These are phyloP conservation scores for Agarophyton chilense DNA, from an alignment of 23 red algal species.

Conservation along the genomic window DNA sequence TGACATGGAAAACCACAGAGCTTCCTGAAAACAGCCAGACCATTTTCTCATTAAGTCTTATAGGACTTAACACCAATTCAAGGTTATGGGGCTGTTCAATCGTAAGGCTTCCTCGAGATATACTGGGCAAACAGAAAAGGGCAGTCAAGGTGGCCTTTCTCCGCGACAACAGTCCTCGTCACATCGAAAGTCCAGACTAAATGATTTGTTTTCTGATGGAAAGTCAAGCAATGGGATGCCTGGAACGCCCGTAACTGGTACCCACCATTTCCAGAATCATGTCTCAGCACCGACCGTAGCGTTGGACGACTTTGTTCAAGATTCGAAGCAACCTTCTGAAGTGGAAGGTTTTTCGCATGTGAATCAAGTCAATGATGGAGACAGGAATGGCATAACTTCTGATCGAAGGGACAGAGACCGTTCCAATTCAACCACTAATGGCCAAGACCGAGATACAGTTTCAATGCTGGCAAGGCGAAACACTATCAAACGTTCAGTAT, in stretches of 20 bases:
- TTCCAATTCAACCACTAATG: not conserved
- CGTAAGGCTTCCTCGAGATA: not conserved
- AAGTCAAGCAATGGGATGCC: not conserved
- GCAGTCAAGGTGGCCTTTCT: not conserved
- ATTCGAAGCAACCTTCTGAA: not conserved
- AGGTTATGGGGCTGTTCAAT: not conserved
- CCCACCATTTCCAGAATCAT: not conserved
- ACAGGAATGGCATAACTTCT: not conserved
- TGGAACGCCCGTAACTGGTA: conserved; percentile 26
- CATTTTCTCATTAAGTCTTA: no score
- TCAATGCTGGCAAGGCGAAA: conserved; percentile 32
- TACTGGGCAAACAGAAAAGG: not conserved
- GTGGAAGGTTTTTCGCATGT: not conserved
- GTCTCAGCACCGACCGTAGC: conserved; percentile 32
- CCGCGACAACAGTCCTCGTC: not conserved
- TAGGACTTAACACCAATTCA: no score
- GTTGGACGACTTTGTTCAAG: conserved; percentile 39
- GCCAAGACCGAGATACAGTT: conserved; percentile 23
- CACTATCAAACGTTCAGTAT: conserved; percentile 51
- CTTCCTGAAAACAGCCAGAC: no score
- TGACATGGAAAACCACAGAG: no score
- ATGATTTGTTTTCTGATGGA: conserved; percentile 27
- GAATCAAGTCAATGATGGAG: not conserved
- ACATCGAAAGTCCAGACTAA: not conserved
- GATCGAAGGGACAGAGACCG: conserved; percentile 30